Evolutionary conservation across 2,329 filamentous ascomycete species (phyloP).

Genomic region (Acrodontium crateriforme): DNA sequence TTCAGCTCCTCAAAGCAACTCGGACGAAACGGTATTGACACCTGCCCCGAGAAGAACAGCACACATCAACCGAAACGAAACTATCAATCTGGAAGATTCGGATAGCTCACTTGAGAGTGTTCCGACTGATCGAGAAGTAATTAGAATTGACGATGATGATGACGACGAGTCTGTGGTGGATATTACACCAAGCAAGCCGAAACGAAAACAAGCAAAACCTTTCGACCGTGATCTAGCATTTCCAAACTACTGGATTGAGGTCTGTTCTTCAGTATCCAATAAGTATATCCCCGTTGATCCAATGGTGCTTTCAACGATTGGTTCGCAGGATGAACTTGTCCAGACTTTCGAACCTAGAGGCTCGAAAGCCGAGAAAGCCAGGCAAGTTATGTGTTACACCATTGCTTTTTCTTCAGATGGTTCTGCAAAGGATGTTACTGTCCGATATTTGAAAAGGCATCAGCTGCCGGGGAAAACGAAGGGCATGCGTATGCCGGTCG

Average conservation of each 20-base stretch:
- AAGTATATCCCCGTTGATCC: conserved; percentile 70
- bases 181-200: conserved; percentile 32
- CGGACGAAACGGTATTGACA: not conserved
- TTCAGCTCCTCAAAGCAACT: conserved; percentile 3
- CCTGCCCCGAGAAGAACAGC: conserved; percentile 6
- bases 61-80: conserved; percentile 14
- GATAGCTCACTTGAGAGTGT: conserved; percentile 31
- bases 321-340: conserved; percentile 57
- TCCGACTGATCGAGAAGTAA: conserved; percentile 25
- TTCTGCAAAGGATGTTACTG: conserved; percentile 87
- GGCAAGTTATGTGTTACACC: conserved; percentile 82
- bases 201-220: conserved; percentile 31
- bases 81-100: conserved; percentile 35
- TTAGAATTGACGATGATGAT: conserved; percentile 31
- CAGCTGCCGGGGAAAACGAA: conserved; percentile 82
- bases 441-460: conserved; percentile 72
- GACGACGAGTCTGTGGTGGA: conserved; percentile 49
- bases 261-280: conserved; percentile 66
- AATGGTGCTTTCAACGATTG: conserved; percentile 53
- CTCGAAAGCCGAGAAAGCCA: conserved; percentile 66
- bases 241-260: conserved; percentile 89
- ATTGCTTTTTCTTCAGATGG: conserved; percentile 72
- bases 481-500: conserved; percentile 60
- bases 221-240: conserved; percentile 68
- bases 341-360: conserved; percentile 72